Conservation (phyloP, 1,284 basidiomycete genomes). For the Inonotus hispidus region DNA sequence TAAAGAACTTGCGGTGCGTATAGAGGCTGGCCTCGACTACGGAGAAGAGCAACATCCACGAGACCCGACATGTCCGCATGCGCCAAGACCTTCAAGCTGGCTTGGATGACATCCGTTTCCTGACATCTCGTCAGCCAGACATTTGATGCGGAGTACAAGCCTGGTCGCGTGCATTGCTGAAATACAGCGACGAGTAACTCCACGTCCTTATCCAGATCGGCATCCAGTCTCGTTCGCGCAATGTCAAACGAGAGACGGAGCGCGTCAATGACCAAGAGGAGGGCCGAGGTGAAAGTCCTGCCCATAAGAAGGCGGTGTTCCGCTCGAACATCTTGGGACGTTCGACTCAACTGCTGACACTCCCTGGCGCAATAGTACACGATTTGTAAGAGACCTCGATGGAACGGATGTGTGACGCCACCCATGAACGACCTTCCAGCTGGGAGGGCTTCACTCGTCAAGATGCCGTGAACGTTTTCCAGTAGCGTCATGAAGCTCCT, state of each 20-base stretch:
- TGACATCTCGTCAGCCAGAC: conserved; percentile 79
- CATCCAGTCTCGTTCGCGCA: conserved; percentile 50
- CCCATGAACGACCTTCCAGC: conserved; percentile 74
- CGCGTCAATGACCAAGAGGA: conserved; percentile 64
- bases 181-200: conserved; percentile 78
- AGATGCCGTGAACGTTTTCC: conserved; percentile 56
- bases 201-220: conserved; percentile 73
- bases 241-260: conserved; percentile 65
- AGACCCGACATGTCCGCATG: conserved; percentile 66
- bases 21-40: conserved; percentile 56
- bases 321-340: conserved; percentile 46
- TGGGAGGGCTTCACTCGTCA: conserved; percentile 70
- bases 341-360: conserved; percentile 44
- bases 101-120: conserved; percentile 74
- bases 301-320: conserved; percentile 56
- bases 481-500: conserved; percentile 59
- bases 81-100: conserved; percentile 71
- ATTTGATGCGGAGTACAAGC: conserved; percentile 58
- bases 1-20: conserved; percentile 73
- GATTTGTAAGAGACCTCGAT: conserved; percentile 75
- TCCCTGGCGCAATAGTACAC: conserved; percentile 73
- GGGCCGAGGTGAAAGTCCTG: conserved; percentile 54
- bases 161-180: conserved; percentile 66
- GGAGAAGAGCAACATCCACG: conserved; percentile 55
- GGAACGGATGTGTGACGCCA: conserved; percentile 63